Evolutionary conservation across 805 yeast genomes (phyloP), one percentile per base, ranked within the genome.

Genomic region (Pichia thaimueangensis): DNA sequence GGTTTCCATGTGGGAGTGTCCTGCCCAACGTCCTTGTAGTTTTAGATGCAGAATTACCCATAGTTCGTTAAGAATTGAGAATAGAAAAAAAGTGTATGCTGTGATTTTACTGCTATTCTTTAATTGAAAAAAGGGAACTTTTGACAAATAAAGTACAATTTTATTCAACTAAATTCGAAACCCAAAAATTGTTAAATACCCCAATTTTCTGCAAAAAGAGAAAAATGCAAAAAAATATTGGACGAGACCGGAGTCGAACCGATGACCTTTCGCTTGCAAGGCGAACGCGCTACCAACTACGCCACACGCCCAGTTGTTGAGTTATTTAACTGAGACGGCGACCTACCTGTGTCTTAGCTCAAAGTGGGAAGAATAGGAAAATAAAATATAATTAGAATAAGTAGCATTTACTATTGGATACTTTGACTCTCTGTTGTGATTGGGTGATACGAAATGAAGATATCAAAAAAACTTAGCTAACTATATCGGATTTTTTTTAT

Each of bases 281-380:
- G 83, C 78, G 71, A 69, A 71, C 82, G 83, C 82, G 82, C 82
- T 78, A 78, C 84, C 84, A 77, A 76, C 84, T 78, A 74, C 82
- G 82, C 84, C 80, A 78, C 80, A 74, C 80, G 82, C 83, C 83
- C 82, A 39, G 27, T 31, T 25, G n/a, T n/a, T n/a, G n/a, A n/a
- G n/a, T n/a, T n/a, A n/a, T n/a, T n/a, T n/a, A n/a, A n/a, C n/a
- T n/a, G n/a, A n/a, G n/a, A n/a, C n/a, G n/a, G n/a, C n/a, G n/a
- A n/a, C n/a, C n/a, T n/a, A n/a, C n/a, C n/a, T n/a, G n/a, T n/a
- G n/a, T n/a, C n/a, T n/a, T n/a, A n/a, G n/a, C n/a, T n/a, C n/a
- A n/a, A n/a, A n/a, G n/a, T n/a, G n/a, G n/a, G n/a, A n/a, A n/a
- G n/a, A n/a, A n/a, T n/a, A n/a, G n/a, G n/a, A n/a, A n/a, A n/a